Percentiles rank a stretch among this genome's conserved stretches.
Evolutionary conservation across 202 grass and related monocot species (phyloP).

Genomic region (Sporobolus alterniflorus): DNA sequence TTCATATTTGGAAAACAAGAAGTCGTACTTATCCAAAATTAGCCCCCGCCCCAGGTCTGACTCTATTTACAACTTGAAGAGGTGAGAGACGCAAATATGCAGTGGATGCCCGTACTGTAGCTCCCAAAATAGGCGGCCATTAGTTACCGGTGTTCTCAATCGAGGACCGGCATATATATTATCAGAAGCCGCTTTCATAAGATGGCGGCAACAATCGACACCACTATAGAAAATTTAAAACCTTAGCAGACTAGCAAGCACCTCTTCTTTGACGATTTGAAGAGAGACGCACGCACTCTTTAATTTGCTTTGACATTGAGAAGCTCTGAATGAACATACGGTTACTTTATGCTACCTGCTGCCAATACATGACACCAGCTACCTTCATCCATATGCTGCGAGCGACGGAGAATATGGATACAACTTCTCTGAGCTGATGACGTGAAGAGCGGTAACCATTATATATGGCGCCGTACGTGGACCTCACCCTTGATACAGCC

Average conservation of each 20-base stretch:
- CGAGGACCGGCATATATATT: not conserved
- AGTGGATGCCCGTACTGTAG: not conserved
- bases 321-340: not conserved
- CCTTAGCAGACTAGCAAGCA: not conserved
- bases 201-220: conserved; percentile 9
- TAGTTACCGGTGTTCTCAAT: not conserved
- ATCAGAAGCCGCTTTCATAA: not conserved
- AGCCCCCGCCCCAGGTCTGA: not conserved
- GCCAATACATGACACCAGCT: conserved; percentile 24
- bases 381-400: not conserved
- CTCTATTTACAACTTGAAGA: not conserved
- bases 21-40: not conserved
- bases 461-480: conserved; percentile 22
- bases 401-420: conserved; percentile 2
- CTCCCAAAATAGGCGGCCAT: not conserved
- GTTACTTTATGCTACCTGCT: conserved; percentile 8
- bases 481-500: conserved; percentile 28
- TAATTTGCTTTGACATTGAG: conserved; percentile 35
- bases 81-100: no score
- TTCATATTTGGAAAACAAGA: no score
- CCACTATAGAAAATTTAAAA: not conserved
- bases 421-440: conserved; percentile 24
- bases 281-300: not conserved
- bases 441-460: conserved; percentile 30
- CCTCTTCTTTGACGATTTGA: conserved; percentile 27